These are phyloP conservation scores for Acanthamoeba rhysodes DNA, from an alignment of 208 protist species.

Conservation along the genomic window DNA sequence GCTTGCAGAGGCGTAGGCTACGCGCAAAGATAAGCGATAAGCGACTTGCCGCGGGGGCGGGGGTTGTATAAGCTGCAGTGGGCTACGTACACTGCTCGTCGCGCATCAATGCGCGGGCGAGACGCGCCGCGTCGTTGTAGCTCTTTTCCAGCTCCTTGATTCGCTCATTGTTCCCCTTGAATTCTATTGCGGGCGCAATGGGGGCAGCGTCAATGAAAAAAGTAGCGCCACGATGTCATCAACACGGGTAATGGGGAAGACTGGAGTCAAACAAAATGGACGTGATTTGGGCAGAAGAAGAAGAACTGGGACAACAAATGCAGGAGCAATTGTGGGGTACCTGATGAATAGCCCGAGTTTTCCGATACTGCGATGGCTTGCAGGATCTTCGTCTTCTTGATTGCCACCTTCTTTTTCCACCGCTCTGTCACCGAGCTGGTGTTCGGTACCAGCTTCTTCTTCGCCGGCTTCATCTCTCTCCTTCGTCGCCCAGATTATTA, in stretches of 20 bases:
- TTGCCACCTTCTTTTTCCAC: neutral
- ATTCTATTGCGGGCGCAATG: neutral
- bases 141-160: neutral
- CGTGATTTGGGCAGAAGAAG: too few relatives aligned
- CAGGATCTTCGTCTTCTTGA: constrained; percentile 52
- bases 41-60: too few relatives aligned
- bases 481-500: too few relatives aligned
- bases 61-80: neutral
- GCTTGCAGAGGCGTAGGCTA: neutral
- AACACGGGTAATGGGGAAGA: neutral
- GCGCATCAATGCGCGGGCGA: neutral
- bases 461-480: constrained; percentile 18
- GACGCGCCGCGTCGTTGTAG: neutral
- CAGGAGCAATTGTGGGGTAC: too few relatives aligned
- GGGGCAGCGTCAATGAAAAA: neutral
- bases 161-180: constrained; percentile 5
- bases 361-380: neutral
- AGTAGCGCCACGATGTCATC: neutral
- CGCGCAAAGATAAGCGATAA: neutral
- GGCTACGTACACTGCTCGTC: neutral
- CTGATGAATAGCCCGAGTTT: neutral
- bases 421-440: constrained; percentile 28
- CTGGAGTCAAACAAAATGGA: neutral
- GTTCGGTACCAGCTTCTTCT: constrained; percentile 65
- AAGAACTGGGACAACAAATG: neutral